Conservation (phyloP, 176 grass and related monocot species). For the Musa troglodytarum region DNA sequence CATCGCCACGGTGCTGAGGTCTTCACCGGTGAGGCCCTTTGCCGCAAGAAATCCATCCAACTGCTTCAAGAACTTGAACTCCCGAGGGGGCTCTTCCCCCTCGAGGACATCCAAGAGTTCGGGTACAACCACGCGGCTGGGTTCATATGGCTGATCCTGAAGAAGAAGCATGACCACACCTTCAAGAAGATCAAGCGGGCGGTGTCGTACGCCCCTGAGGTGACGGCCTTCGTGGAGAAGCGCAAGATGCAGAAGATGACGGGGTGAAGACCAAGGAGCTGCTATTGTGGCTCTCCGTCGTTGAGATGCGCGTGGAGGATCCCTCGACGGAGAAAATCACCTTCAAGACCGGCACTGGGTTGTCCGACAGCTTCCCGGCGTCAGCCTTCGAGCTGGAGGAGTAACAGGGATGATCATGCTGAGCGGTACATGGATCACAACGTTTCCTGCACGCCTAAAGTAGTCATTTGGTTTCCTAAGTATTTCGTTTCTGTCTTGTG, state of each 20-base stretch:
- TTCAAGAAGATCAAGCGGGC: slow-evolving; percentile 25
- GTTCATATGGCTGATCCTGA: slow-evolving; percentile 20
- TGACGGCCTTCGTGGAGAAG: slow-evolving; percentile 4
- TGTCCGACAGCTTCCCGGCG: background rate
- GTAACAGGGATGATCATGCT: background rate
- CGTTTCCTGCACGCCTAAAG: no score
- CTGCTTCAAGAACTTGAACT: slow-evolving; percentile 20
- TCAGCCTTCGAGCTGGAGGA: background rate
- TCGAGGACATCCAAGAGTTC: slow-evolving; percentile 26
- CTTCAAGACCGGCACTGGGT: slow-evolving; percentile 13
- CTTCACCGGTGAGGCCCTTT: background rate
- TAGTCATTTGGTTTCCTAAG: no score
- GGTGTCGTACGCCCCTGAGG: slow-evolving; percentile 17
- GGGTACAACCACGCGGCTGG: background rate
- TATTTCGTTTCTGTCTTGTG: no score
- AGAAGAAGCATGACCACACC: slow-evolving; percentile 34
- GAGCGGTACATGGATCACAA: no score
- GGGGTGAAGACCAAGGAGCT: slow-evolving; percentile 23
- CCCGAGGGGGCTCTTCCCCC: slow-evolving; percentile 21
- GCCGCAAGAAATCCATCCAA: slow-evolving; percentile 8
- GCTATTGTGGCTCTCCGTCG: slow-evolving; percentile 17
- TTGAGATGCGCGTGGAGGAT: slow-evolving; percentile 8
- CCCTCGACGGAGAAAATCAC: background rate
- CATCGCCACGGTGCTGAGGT: background rate
- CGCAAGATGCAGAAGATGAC: slow-evolving; percentile 23